phyloP scores from a whole-genome alignment of 2,329 filamentous ascomycete species.

The Curvularia sp. region DNA sequence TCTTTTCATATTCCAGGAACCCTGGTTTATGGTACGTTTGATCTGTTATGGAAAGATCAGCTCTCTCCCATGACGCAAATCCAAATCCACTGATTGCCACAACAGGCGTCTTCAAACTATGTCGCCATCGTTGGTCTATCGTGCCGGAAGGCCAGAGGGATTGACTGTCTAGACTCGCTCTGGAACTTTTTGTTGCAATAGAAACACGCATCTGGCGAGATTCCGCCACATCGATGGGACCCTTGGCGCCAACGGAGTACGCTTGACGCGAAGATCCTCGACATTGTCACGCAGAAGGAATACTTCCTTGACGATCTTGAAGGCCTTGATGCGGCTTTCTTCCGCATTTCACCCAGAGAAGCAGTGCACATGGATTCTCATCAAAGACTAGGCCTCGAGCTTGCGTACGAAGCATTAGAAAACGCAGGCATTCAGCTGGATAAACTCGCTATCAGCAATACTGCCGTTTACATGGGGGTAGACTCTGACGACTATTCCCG shows the following conservation, averaged over 20 bases:
- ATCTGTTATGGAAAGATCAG: background rate
- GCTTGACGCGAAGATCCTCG: conserved; percentile 36
- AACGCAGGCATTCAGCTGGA: conserved; percentile 31
- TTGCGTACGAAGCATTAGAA: conserved; percentile 40
- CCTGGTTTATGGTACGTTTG: background rate
- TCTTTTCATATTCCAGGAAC: background rate
- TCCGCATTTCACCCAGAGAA: conserved; percentile 41
- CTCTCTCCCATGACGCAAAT: conserved; percentile 1
- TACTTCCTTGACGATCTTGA: conserved; percentile 43
- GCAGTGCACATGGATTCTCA: conserved; percentile 39
- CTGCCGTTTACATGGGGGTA: conserved; percentile 36
- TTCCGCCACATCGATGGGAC: conserved; percentile 44
- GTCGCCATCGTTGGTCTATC: conserved; percentile 47
- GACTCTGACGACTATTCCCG: conserved; percentile 23
- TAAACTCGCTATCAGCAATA: conserved; percentile 29
- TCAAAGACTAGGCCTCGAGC: conserved; percentile 34
- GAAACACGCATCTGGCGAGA: conserved; percentile 38
- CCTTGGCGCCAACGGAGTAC: conserved; percentile 36
- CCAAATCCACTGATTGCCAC: conserved; percentile 1
- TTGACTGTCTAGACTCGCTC: conserved; percentile 41
- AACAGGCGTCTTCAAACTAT: conserved; percentile 14
- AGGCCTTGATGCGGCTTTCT: conserved; percentile 39
- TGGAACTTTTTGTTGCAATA: conserved; percentile 45
- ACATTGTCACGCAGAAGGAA: conserved; percentile 35
- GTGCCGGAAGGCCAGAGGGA: conserved; percentile 44